phyloP scores from a whole-genome alignment of 169 alveolate genomes.

The Eimeria brunetti region DNA sequence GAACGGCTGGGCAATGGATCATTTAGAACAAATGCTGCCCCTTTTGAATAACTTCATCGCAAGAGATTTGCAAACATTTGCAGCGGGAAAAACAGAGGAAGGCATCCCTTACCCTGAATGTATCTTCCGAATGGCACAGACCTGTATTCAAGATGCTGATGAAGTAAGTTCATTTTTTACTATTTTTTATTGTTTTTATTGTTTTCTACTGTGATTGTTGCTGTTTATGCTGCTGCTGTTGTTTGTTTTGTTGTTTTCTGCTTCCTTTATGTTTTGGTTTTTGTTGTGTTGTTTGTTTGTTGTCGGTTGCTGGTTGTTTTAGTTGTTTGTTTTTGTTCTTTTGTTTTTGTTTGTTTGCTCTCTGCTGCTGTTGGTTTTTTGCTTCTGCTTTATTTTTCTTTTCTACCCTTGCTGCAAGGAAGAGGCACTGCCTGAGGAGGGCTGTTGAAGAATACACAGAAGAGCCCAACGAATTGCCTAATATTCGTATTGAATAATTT shows the following conservation, averaged over 20 bases:
- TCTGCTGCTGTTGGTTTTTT: not conserved
- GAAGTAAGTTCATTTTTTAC: not conserved
- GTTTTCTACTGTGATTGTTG: not conserved
- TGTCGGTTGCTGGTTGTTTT: no score
- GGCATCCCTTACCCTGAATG: conserved; percentile 6
- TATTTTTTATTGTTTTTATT: not conserved
- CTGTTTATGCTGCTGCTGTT: no score
- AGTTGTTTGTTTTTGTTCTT: no score
- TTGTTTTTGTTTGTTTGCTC: not conserved
- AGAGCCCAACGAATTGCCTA: no score
- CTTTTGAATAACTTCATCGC: not conserved
- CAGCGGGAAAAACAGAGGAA: not conserved
- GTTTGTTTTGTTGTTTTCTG: no score
- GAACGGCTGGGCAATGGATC: not conserved
- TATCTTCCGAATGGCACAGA: not conserved
- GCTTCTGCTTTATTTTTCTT: not conserved
- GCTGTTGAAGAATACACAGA: no score
- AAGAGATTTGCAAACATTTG: not conserved
- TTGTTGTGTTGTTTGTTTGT: no score
- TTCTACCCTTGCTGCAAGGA: no score
- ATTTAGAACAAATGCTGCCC: conserved; percentile 17
- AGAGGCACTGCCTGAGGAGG: no score
- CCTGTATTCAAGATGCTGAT: conserved; percentile 7
- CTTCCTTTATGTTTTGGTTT: no score
- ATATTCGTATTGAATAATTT: no score